Evolutionary conservation across 345 rosid species (phyloP).

Genomic region (Populus nigra): DNA sequence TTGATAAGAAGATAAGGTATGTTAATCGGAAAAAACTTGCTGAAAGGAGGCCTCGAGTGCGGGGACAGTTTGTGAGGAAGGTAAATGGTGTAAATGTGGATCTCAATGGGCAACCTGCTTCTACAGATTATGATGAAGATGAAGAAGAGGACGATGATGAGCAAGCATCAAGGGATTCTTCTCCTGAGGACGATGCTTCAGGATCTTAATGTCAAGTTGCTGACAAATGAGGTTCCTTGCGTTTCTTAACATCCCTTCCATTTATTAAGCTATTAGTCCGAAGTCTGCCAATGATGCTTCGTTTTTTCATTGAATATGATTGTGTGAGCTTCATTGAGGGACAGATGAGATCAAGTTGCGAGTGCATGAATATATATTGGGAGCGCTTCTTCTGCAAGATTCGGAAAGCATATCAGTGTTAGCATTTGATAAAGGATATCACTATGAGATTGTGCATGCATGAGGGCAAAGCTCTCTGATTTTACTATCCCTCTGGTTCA

Average conservation of each 20-base stretch:
- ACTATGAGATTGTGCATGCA: neutral
- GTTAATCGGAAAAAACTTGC: slow-evolving; percentile 88
- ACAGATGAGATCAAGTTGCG: neutral
- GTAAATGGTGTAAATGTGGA: slow-evolving; percentile 76
- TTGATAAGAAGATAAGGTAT: slow-evolving; percentile 94
- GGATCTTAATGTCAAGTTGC: slow-evolving; percentile 30
- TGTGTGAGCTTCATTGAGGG: neutral
- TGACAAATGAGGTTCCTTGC: neutral
- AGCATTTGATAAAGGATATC: neutral
- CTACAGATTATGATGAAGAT: slow-evolving; percentile 68
- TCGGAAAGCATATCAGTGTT: neutral
- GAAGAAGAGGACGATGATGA: slow-evolving; percentile 61
- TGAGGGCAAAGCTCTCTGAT: neutral
- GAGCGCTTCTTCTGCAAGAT: neutral
- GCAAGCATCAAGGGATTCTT: slow-evolving; percentile 57
- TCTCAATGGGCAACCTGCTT: slow-evolving; percentile 74
- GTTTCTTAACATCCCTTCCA: neutral
- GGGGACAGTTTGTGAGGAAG: slow-evolving; percentile 97
- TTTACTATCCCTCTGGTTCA: neutral
- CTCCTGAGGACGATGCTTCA: slow-evolving; percentile 53
- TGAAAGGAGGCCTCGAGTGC: slow-evolving; percentile 95
- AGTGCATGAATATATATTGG: neutral
- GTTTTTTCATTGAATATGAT: neutral
- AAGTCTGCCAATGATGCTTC: neutral
- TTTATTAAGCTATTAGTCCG: slow-evolving; percentile 2